phyloP scores from a whole-genome alignment of 129 eudicot species.

The Flaveria bidentis region DNA sequence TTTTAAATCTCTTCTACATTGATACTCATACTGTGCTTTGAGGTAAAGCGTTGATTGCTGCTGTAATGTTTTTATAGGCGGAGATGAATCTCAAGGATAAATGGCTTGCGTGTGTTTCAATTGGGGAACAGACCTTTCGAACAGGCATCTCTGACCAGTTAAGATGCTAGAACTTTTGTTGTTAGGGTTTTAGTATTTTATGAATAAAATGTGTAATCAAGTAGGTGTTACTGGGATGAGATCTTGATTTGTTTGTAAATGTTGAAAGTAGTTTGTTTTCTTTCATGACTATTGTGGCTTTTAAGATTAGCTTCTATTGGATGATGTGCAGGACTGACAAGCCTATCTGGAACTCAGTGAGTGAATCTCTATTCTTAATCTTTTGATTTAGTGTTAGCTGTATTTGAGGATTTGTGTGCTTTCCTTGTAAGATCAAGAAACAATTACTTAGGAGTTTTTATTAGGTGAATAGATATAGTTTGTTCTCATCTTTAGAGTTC shows the following conservation, averaged over 20 bases:
- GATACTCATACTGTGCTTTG: neutral
- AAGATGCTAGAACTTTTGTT: constrained; percentile 1
- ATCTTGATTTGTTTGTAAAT: constrained; percentile 7
- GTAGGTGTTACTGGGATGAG: neutral
- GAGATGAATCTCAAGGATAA: constrained; percentile 90
- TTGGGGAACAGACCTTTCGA: constrained; percentile 89
- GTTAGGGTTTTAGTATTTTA: neutral
- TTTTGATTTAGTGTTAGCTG: neutral
- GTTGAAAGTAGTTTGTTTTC: neutral
- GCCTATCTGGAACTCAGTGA: constrained; percentile 89
- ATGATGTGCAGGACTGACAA: constrained; percentile 63
- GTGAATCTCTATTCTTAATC: constrained; percentile 34
- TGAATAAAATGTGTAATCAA: neutral
- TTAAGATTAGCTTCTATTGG: constrained; percentile 15
- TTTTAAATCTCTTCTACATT: constrained; percentile 1
- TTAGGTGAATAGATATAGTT: neutral
- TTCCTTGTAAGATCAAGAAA: constrained; percentile 17
- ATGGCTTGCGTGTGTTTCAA: constrained; percentile 85
- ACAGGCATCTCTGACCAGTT: constrained; percentile 69
- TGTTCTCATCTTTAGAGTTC: neutral
- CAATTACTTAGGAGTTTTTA: constrained; percentile 8
- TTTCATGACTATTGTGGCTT: constrained; percentile 16
- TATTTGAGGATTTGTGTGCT: neutral
- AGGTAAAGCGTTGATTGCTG: neutral
- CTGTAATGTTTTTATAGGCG: constrained; percentile 46